Evolutionary conservation across 805 yeast genomes (phyloP).

Genomic region (Metschnikowia shivogae): DNA sequence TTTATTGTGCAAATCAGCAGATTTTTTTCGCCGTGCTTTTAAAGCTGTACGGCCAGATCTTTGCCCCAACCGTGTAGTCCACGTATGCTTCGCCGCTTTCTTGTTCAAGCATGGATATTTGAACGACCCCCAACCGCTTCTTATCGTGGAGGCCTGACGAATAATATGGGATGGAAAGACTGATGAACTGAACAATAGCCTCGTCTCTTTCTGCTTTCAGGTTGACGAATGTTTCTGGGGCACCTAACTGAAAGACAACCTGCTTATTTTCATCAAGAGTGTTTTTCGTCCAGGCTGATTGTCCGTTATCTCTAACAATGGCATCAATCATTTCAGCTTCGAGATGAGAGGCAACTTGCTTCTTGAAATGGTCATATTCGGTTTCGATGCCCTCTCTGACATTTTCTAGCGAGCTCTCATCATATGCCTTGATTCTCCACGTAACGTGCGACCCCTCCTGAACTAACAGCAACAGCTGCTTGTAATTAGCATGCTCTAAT

Average conservation of each 20-base stretch:
- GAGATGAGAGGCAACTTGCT: constrained; percentile 24
- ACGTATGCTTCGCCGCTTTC: constrained; percentile 9
- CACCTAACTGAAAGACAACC: constrained; percentile 22
- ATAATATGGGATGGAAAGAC: constrained; percentile 32
- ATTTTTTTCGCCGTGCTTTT: constrained; percentile 6
- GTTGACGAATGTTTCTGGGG: constrained; percentile 16
- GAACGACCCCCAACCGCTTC: constrained; percentile 30
- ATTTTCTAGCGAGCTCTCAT: constrained; percentile 28
- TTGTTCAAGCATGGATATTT: constrained; percentile 26
- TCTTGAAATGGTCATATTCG: constrained; percentile 33
- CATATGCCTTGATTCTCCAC: constrained; percentile 23
- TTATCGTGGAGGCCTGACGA: constrained; percentile 17
- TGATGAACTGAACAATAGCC: constrained; percentile 22
- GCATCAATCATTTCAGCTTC: constrained; percentile 27
- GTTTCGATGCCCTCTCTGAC: constrained; percentile 35
- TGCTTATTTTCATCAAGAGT: constrained; percentile 34
- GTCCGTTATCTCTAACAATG: constrained; percentile 16
- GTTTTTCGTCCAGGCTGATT: not conserved
- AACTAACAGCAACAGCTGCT: constrained; percentile 16
- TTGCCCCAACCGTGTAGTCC: constrained; percentile 9
- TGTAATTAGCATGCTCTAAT: constrained; percentile 12
- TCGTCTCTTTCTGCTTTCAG: constrained; percentile 19
- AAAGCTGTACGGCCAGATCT: constrained; percentile 14
- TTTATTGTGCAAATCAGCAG: not conserved
- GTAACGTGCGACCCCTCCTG: constrained; percentile 1